These are phyloP conservation scores for Pleodorina starrii DNA, from an alignment of 139 green algal genomes.

Conservation along the genomic window DNA sequence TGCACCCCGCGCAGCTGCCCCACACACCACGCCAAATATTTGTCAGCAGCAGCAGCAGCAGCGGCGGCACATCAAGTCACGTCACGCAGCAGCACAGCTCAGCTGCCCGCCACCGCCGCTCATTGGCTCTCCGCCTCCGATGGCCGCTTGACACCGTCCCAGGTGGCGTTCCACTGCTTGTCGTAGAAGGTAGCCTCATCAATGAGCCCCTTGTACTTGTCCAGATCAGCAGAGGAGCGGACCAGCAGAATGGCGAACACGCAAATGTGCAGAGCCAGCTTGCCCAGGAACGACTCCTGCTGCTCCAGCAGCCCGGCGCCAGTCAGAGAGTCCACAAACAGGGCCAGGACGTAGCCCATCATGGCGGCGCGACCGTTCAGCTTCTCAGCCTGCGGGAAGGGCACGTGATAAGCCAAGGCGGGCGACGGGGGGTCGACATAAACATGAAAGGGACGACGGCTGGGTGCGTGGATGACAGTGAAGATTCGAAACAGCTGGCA, in stretches of 20 bases:
- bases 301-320: constrained; percentile 91
- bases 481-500: too few species aligned
- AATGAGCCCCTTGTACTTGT: constrained; percentile 87
- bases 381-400: constrained; percentile 87
- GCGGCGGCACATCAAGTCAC: too few species aligned
- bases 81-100: too few species aligned
- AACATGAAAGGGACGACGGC: too few species aligned
- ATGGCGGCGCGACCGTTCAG: constrained; percentile 95
- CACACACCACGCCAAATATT: too few species aligned
- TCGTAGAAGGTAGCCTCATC: constrained; percentile 97
- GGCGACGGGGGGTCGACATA: too few species aligned
- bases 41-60: too few species aligned
- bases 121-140: constrained; percentile 67
- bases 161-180: constrained; percentile 89
- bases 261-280: constrained; percentile 87
- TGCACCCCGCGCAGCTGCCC: too few species aligned
- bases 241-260: constrained; percentile 90
- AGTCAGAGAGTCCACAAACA: constrained; percentile 84
- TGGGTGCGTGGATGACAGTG: too few species aligned
- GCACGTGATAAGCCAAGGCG: too few species aligned
- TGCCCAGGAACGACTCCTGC: constrained; percentile 94
- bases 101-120: too few species aligned
- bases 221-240: constrained; percentile 72
- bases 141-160: constrained; percentile 79
- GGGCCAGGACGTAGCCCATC: constrained; percentile 91